Evolutionary conservation across 768 basidiomycete species (phyloP).

Genomic region (Russula ochroleuca): DNA sequence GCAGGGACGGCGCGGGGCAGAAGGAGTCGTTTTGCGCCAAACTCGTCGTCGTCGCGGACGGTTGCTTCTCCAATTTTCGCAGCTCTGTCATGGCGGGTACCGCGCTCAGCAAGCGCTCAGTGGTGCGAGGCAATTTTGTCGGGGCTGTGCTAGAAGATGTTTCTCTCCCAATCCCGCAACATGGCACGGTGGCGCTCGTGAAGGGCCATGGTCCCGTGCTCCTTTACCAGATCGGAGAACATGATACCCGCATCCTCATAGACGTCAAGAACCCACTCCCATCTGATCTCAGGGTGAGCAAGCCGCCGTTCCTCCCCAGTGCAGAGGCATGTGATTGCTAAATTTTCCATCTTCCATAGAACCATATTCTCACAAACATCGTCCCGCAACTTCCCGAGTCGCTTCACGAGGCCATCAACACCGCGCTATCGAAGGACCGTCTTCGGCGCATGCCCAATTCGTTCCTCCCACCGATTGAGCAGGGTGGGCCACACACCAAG

Average conservation of each 20-base stretch:
- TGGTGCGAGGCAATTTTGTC: constrained; percentile 75
- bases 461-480: constrained; percentile 77
- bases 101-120: constrained; percentile 45
- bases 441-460: constrained; percentile 94
- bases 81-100: constrained; percentile 51
- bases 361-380: constrained; percentile 66
- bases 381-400: constrained; percentile 76
- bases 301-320: neutral
- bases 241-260: constrained; percentile 90
- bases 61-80: constrained; percentile 93
- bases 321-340: neutral
- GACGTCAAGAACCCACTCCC: constrained; percentile 85
- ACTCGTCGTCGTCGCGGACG: constrained; percentile 86
- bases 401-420: constrained; percentile 59
- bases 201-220: constrained; percentile 83
- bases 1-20: constrained; percentile 35
- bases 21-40: constrained; percentile 63
- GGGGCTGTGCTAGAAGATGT: constrained; percentile 81
- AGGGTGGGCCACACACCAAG: constrained; percentile 46
- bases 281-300: constrained; percentile 64
- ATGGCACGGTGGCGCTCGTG: constrained; percentile 81
- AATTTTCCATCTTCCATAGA: constrained; percentile 37
- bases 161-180: constrained; percentile 63
- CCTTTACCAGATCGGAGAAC: constrained; percentile 84
- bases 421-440: constrained; percentile 72